Conservation (phyloP, 176 grass and related monocot genomes). For the Chrysopogon serrulatus region DNA sequence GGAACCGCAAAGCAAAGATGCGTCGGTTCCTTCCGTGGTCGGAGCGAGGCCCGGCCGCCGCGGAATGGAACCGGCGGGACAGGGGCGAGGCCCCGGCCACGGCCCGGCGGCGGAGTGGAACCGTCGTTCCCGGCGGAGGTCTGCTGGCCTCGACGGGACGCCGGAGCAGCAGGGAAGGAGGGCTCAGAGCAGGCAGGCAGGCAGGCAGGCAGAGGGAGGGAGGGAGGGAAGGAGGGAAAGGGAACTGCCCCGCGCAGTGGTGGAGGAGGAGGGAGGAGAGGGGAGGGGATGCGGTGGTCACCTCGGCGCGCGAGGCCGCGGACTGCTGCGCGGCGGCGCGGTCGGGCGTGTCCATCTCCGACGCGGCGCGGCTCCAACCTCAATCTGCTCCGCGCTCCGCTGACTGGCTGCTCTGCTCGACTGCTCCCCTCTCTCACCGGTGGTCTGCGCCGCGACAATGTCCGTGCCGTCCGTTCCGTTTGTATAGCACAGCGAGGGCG, state of each 20-base stretch:
- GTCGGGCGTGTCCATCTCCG: conserved; percentile 82
- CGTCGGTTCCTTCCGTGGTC: too few relatives aligned
- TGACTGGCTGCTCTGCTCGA: neutral
- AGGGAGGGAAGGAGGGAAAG: too few relatives aligned
- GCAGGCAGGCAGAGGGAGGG: too few relatives aligned
- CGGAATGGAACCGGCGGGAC: too few relatives aligned
- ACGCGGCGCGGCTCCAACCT: neutral
- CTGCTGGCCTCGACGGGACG: neutral
- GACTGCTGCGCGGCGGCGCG: conserved; percentile 25
- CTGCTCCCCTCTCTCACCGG: neutral
- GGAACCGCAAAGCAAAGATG: too few relatives aligned
- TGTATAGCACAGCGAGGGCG: neutral
- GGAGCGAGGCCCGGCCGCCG: too few relatives aligned
- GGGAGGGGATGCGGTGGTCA: neutral
- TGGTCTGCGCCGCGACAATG: neutral
- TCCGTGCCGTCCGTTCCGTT: neutral
- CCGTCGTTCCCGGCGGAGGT: neutral
- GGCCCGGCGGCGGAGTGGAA: neutral
- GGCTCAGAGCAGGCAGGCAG: neutral
- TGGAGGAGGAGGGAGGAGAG: too few relatives aligned
- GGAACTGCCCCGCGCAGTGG: too few relatives aligned
- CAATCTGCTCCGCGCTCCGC: neutral
- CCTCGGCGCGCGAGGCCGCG: conserved; percentile 29
- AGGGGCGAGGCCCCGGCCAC: too few relatives aligned
- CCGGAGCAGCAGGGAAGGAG: neutral